Percentiles rank a stretch among this genome's conserved stretches.
These are phyloP conservation scores for Petunia axillaris DNA, from an alignment of 257 asterid genomes.

Conservation along the genomic window DNA sequence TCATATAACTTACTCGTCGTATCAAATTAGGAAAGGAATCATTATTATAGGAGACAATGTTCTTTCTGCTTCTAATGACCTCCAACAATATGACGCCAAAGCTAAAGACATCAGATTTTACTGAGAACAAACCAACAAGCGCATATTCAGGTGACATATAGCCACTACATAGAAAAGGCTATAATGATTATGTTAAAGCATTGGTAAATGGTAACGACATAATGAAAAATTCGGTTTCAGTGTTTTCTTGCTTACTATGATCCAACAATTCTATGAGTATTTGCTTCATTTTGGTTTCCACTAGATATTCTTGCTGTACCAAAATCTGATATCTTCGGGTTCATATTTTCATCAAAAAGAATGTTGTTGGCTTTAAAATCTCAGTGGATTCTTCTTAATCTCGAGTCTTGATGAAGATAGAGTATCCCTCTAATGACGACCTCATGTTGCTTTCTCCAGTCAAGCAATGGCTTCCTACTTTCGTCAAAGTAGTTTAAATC, in stretches of 20 bases:
- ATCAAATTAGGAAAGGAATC: constrained; percentile 24
- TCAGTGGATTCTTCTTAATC: constrained; percentile 42
- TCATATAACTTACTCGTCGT: constrained; percentile 37
- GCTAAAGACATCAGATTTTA: constrained; percentile 42
- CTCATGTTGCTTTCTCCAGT: constrained; percentile 38
- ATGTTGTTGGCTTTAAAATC: constrained; percentile 48
- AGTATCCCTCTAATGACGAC: constrained; percentile 38
- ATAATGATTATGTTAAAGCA: not conserved
- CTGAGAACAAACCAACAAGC: constrained; percentile 44
- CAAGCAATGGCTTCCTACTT: constrained; percentile 19
- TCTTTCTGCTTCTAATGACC: constrained; percentile 37
- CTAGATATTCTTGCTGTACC: constrained; percentile 46
- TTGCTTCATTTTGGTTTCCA: constrained; percentile 40
- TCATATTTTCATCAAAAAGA: constrained; percentile 34
- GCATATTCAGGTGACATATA: constrained; percentile 55
- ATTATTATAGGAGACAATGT: constrained; percentile 23
- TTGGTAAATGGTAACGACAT: not conserved
- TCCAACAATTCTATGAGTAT: constrained; percentile 41
- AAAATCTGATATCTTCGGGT: constrained; percentile 51
- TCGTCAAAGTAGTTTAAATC: not conserved
- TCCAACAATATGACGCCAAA: constrained; percentile 40
- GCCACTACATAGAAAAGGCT: constrained; percentile 34
- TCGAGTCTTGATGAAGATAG: constrained; percentile 44
- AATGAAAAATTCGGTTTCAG: not conserved
- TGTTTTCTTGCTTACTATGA: constrained; percentile 34